Base-by-base conservation (phyloP, 1,139 yeast species). In the Lodderomyces oxycetoniae region DNA sequence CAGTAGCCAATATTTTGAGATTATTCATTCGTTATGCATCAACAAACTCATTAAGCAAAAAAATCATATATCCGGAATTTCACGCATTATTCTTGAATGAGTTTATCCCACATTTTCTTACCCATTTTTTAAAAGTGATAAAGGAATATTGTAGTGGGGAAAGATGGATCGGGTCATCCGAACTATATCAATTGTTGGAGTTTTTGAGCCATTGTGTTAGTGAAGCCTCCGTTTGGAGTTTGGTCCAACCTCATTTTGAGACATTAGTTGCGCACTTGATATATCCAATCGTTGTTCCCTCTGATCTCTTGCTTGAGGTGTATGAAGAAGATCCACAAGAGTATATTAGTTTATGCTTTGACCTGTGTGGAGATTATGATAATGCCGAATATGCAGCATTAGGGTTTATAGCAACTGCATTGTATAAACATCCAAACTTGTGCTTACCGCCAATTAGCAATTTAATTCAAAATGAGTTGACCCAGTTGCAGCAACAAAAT, bases 311-410 rank as follows among this genome's bases (percentile, higher is more conserved):
- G 17, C 63, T 88, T 40, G 95, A 86, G 43, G 60, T 77, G 23
- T 89, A 85, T 60, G 95, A 88, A 42, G 77, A 74, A 41, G 97
- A 91, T 51, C 97, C 97, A 5, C 84, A 77, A 38, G 96, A 89
- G 55, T 91, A 88, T 53, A 84, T 91, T 43, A 89, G 85, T 56
- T 71, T 82, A 46, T 77, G 79, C 39, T 70, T 87, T 50, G 95
- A 87, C 52, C 61, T 75, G 23, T 74, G 74, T 53, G 82, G 77
- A 36, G 79, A 72, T 37, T 63, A 61, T 28, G 64, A 70, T 39
- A 67, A 79, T 10, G 82, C 87, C n/a, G 87, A 81, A 52, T 61
- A 72, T 33, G 86, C 88, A 2, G 82, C 87, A 1, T 60, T 77
- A 38, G 73, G 78, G 2, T 62, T 83, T 35, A 59, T 83, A 38